A percentile compares a stretch with the other conserved stretches of the same genome.
Conservation (phyloP, 768 basidiomycete genomes). For the Kondoa malvinella region DNA sequence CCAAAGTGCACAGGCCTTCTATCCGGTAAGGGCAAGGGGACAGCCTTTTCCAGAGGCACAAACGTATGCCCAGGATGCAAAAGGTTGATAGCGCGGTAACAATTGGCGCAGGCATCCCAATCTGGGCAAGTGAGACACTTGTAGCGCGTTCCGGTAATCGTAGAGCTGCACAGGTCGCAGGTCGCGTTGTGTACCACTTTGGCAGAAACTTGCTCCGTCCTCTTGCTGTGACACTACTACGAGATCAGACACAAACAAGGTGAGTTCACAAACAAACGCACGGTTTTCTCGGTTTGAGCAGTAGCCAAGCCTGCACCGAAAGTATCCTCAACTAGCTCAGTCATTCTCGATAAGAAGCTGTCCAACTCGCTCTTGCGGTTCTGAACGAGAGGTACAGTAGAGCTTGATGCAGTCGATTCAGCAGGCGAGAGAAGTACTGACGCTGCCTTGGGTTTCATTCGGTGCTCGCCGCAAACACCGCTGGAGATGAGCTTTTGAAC, state of each 20-base stretch:
- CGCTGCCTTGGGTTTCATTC: too few relatives aligned
- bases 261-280: too few relatives aligned
- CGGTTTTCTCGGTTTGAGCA: not conserved
- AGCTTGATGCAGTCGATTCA: too few relatives aligned
- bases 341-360: slow-evolving; percentile 3
- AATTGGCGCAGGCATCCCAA: not conserved
- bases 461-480: not conserved
- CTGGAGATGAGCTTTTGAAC: not conserved
- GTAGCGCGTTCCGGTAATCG: slow-evolving; percentile 1
- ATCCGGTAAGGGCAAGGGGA: not conserved
- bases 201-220: not conserved
- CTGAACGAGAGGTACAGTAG: too few relatives aligned
- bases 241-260: not conserved
- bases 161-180: slow-evolving; percentile 1
- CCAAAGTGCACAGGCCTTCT: slow-evolving; percentile 15
- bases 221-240: not conserved
- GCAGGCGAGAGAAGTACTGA: too few relatives aligned
- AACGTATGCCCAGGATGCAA: slow-evolving; percentile 4
- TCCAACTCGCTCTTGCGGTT: not conserved
- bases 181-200: not conserved
- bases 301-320: slow-evolving; percentile 2
- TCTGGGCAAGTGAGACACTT: slow-evolving; percentile 5
- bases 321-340: slow-evolving; percentile 2
- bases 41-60: not conserved
- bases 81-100: not conserved